A percentile compares a stretch with the other conserved stretches of the same genome.
phyloP scores from a whole-genome alignment of 805 yeast species.

The Torulaspora indica region DNA sequence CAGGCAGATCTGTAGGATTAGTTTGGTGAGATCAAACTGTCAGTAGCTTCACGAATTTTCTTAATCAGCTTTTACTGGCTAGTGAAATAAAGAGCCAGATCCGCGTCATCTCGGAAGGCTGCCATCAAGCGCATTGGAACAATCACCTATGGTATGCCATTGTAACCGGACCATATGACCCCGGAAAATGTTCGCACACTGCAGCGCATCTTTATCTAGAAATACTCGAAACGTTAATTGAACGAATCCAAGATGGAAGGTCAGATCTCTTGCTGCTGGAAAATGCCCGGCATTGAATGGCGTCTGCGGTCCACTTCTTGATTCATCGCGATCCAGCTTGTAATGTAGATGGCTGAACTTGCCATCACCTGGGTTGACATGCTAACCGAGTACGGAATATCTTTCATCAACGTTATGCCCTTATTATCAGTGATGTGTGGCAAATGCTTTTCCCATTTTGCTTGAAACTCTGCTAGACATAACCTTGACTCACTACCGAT shows the following conservation, averaged over 20 bases:
- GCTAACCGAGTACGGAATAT: conserved; percentile 4
- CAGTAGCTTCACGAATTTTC: conserved; percentile 32
- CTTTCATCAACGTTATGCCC: conserved; percentile 6
- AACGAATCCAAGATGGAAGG: conserved; percentile 6
- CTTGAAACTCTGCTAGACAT: conserved; percentile 13
- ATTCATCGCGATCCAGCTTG: not conserved
- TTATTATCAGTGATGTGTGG: not conserved
- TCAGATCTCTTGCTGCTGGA: not conserved
- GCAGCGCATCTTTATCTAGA: conserved; percentile 27
- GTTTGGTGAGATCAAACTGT: conserved; percentile 20
- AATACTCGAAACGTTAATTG: conserved; percentile 18
- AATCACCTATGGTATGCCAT: conserved; percentile 17
- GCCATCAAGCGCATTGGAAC: conserved; percentile 23
- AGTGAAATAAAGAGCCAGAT: conserved; percentile 39
- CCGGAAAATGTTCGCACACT: conserved; percentile 26
- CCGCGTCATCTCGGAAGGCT: too few species aligned
- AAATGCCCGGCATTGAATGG: not conserved
- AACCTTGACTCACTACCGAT: conserved; percentile 14
- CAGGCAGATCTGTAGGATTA: conserved; percentile 23
- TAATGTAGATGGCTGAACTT: conserved; percentile 13
- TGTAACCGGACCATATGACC: conserved; percentile 10
- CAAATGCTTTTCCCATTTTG: conserved; percentile 1
- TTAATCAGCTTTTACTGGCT: conserved; percentile 27
- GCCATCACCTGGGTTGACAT: conserved; percentile 9
- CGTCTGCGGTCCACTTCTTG: too few species aligned